These are phyloP conservation scores for Fusarium paranaense DNA, from an alignment of 2,329 filamentous ascomycete genomes.

Conservation along the genomic window DNA sequence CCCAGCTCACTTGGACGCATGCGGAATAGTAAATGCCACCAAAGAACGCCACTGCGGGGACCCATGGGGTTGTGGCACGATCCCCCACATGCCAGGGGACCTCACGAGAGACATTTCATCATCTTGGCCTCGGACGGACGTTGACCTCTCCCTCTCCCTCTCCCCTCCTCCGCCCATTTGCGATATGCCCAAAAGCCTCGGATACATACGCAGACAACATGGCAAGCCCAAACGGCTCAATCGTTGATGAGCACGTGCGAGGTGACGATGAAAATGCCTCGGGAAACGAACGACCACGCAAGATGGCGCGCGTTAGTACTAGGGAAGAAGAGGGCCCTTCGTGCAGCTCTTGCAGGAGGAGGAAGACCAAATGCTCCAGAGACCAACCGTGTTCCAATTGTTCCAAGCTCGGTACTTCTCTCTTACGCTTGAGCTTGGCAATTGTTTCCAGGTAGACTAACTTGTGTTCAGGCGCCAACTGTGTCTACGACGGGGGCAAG, in stretches of 20 bases:
- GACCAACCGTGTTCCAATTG: constrained; percentile 2
- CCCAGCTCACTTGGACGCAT: not conserved
- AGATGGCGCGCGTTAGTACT: not conserved
- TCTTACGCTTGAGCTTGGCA: not conserved
- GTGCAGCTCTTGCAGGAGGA: constrained; percentile 2
- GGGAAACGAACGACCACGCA: not conserved
- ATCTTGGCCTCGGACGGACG: not conserved
- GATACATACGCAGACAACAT: not conserved
- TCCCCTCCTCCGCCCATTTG: not conserved
- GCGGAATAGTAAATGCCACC: not conserved
- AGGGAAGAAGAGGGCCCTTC: not conserved
- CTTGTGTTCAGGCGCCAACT: constrained; percentile 39
- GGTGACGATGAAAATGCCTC: not conserved
- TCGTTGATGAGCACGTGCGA: not conserved
- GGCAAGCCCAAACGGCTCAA: not conserved
- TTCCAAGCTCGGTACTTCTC: not conserved
- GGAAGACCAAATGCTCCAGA: constrained; percentile 5
- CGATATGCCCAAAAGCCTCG: not conserved
- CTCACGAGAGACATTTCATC: not conserved
- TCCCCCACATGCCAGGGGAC: not conserved
- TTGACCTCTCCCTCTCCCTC: not conserved
- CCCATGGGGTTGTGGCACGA: not conserved
- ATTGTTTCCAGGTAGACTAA: not conserved
- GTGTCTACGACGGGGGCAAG: constrained; percentile 49
- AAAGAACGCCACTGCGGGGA: not conserved